Base-by-base conservation (phyloP, 139 green algal species). In the Mychonastes homosphaera region DNA sequence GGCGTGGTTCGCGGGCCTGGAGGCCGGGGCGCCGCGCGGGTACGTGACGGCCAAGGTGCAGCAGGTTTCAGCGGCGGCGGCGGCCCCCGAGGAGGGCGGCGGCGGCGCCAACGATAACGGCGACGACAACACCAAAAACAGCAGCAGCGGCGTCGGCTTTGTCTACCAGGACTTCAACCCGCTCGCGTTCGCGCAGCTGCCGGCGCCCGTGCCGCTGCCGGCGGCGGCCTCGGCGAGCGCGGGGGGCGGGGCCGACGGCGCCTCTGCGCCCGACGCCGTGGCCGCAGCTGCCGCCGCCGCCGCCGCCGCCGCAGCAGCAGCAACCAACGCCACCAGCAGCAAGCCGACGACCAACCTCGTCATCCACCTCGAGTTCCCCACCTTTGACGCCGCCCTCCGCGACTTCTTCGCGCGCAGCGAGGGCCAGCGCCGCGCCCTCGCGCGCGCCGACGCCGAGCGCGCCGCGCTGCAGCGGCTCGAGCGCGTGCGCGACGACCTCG, bases 321-420 rank as follows among this genome's bases (percentile, higher is more conserved):
- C n/a, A n/a, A n/a, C n/a, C n/a, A n/a, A n/a, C n/a, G n/a, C n/a
- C n/a, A n/a, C n/a, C n/a, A n/a, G n/a, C n/a, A n/a, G n/a, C n/a
- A n/a, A n/a, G n/a, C n/a, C n/a, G n/a, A n/a, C n/a, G n/a, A n/a
- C n/a, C n/a, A n/a, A n/a, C n/a, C n/a, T n/a, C n/a, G n/a, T n/a
- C n/a, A n/a, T n/a, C n/a, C n/a, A n/a, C 28, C 39, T 81, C 41
- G 49, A 72, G 43, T 93, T 95, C 56, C 49, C 63, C 9, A 84
- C 72, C 24, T 96, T 96, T 70, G 87, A 98, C 55, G 79, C 56
- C 1, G 91, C 89, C 6, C 23, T 97, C 53, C 83, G 90, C 38
- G 87, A 95, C 52, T 98, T 91, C 60, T 97, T 82, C 34, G 47
- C 39, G 35, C 73, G 80, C 69, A 77, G 88, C n/a, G 77, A 89